Conservation (phyloP, 2,329 filamentous ascomycete species). For the Ophiostoma populinum region DNA sequence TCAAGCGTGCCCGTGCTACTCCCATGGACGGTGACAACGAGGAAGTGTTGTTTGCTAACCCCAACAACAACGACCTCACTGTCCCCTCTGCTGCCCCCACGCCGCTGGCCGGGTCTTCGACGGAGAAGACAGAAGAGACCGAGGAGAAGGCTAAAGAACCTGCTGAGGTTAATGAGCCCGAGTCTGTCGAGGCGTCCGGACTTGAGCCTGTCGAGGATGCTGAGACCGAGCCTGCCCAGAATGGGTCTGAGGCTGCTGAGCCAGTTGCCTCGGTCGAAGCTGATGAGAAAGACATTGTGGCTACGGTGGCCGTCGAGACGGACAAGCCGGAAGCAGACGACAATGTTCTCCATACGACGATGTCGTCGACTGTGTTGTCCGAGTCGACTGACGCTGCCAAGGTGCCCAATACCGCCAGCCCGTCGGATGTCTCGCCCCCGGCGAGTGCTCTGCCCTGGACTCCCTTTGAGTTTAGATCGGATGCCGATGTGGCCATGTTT, state of each 20-base stretch:
- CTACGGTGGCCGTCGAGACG: conserved; percentile 5
- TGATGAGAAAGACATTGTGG: not conserved
- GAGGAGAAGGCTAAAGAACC: not conserved
- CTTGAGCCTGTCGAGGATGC: not conserved
- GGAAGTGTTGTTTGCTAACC: conserved; percentile 56
- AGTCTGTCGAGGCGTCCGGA: not conserved
- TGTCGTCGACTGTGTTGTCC: conserved; percentile 35
- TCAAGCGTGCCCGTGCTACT: conserved; percentile 61
- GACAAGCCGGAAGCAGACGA: conserved; percentile 21
- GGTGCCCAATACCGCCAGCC: conserved; percentile 26
- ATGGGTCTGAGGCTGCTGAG: not conserved
- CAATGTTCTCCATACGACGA: conserved; percentile 31
- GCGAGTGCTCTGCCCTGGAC: conserved; percentile 34
- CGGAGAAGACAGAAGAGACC: not conserved
- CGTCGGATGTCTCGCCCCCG: conserved; percentile 34
- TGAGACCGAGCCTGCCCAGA: not conserved
- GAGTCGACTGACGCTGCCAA: conserved; percentile 36
- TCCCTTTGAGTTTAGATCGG: conserved; percentile 42
- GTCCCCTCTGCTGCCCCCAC: conserved; percentile 6
- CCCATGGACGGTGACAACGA: conserved; percentile 50
- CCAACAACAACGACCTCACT: conserved; percentile 15
- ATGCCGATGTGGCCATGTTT: conserved; percentile 30
- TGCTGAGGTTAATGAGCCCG: not conserved
- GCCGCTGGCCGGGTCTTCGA: not conserved
- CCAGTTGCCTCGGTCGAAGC: too few species aligned